Base-by-base conservation (phyloP, 1,139 yeast species). In the Starmera stellimalicola region DNA sequence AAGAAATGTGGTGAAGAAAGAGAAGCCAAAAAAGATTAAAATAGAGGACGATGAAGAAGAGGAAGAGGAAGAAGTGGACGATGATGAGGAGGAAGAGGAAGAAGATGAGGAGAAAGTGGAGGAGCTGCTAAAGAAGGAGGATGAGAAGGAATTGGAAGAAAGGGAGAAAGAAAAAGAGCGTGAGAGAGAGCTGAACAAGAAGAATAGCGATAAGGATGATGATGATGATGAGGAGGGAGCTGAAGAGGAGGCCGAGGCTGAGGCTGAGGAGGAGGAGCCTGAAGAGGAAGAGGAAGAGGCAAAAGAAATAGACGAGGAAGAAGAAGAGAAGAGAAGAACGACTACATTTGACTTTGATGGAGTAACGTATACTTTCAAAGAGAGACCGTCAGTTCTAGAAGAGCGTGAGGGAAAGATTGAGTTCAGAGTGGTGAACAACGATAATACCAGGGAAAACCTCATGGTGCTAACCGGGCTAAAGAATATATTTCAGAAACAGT, bases 381-480 rank as follows among this genome's bases (percentile, higher is more conserved):
- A 91, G 55, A 67, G 96, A 41, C 93, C 97, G 1, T 87, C 95
- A 6, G 97, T 88, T 3, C 67, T 87, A 15, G 98, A 88, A 54
- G 98, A 91, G 51, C 72, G 79, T 40, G 94, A 84, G 41, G 94
- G 94, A 1, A 76, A 80, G 44, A 91, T 91, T 40, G 96, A 88
- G 55, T 91, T 91, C 50, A 67, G 97, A 37, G 98, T 91, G 32
- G 99, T 91, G 24, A 91, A 91, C 56, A 91, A 91, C 57, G 98
- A 91, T 55, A 84, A 88, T 51, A 69, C 88, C 4, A 69, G 72
- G 44, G 98, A 93, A 48, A 84, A 75, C 55, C 64, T 91, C 65
- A 85, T 93, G 67, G 91, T 93, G 30, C 64, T 91, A 45, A 91
- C 97, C 0, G 99, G 99, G 1, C 62, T 91, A 40, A 91, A 93